Conservation (phyloP, 306 rosid genomes). For the Rosa persica region DNA sequence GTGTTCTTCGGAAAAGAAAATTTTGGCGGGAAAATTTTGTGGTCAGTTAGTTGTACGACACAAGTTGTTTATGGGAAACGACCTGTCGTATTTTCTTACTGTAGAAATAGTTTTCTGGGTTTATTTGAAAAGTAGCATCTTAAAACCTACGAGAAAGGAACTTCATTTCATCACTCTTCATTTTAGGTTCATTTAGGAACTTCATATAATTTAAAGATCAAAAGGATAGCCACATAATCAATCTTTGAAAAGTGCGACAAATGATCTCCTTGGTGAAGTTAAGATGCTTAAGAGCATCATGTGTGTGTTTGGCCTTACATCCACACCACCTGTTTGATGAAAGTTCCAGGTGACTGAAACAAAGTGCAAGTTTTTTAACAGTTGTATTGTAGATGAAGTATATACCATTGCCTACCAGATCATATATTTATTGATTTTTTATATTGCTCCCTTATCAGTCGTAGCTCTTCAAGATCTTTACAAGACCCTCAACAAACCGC, state of each 20-base stretch:
- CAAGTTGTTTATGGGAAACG: not conserved
- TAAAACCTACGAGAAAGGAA: not conserved
- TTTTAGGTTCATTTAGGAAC: not conserved
- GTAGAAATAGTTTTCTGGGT: not conserved
- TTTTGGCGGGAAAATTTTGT: slow-evolving; percentile 17
- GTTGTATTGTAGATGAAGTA: no score
- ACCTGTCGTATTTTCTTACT: not conserved
- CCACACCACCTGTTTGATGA: slow-evolving; percentile 7
- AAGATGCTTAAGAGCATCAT: no score
- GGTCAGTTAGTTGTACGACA: not conserved
- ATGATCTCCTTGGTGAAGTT: not conserved
- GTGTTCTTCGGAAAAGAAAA: not conserved
- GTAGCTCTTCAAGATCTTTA: slow-evolving; percentile 64
- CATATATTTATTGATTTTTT: not conserved
- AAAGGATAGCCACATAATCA: not conserved
- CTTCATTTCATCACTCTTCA: not conserved
- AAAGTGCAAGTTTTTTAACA: not conserved
- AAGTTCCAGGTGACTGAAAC: not conserved
- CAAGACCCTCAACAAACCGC: slow-evolving; percentile 55
- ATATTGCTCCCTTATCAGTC: slow-evolving; percentile 37
- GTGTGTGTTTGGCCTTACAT: not conserved
- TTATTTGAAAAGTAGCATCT: not conserved
- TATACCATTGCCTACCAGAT: not conserved
- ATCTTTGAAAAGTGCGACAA: not conserved
- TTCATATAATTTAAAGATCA: not conserved